Percentiles rank a stretch among this genome's conserved stretches.
These are phyloP conservation scores for Amanita molliuscula DNA, from an alignment of 768 basidiomycete genomes.

Conservation along the genomic window DNA sequence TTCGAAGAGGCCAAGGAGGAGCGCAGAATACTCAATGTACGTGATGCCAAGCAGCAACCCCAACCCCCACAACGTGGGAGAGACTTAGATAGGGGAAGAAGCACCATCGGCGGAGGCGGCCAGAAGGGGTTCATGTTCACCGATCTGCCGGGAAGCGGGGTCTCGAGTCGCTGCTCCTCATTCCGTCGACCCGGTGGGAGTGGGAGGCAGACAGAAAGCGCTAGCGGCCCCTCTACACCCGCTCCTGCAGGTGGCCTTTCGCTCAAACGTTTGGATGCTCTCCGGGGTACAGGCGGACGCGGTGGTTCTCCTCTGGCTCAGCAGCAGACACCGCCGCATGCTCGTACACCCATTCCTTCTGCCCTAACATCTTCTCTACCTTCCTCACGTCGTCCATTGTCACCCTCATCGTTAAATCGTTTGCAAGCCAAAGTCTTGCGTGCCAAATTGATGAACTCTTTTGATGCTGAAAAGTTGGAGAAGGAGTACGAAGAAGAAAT, in stretches of 20 bases:
- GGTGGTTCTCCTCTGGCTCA: conserved; percentile 28
- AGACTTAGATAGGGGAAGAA: conserved; percentile 19
- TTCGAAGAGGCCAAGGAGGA: conserved; percentile 90
- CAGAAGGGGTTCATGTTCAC: conserved; percentile 60
- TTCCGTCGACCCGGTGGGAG: conserved; percentile 76
- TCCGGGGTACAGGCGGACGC: conserved; percentile 22
- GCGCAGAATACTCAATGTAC: conserved; percentile 73
- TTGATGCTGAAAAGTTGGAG: conserved; percentile 71
- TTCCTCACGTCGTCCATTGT: conserved; percentile 36
- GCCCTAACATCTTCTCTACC: conserved; percentile 69
- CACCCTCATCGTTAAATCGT: conserved; percentile 78
- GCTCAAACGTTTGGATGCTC: conserved; percentile 48
- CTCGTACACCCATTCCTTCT: conserved; percentile 80
- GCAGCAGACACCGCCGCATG: conserved; percentile 49
- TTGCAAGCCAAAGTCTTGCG: conserved; percentile 89
- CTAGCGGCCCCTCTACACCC: conserved; percentile 49
- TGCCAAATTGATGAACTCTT: conserved; percentile 78
- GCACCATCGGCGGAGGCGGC: conserved; percentile 9
- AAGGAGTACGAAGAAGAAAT: conserved; percentile 74
- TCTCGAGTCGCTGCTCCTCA: conserved; percentile 73
- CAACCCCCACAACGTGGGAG: conserved; percentile 25
- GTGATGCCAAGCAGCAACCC: conserved; percentile 44
- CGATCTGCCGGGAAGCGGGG: conserved; percentile 48
- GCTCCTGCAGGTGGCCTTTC: conserved; percentile 35
- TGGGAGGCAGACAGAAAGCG: conserved; percentile 19